Evolutionary conservation across 2,329 filamentous ascomycete species (phyloP), one percentile per base, ranked within the genome.

Genomic region (Aureobasidium subglaciale): DNA sequence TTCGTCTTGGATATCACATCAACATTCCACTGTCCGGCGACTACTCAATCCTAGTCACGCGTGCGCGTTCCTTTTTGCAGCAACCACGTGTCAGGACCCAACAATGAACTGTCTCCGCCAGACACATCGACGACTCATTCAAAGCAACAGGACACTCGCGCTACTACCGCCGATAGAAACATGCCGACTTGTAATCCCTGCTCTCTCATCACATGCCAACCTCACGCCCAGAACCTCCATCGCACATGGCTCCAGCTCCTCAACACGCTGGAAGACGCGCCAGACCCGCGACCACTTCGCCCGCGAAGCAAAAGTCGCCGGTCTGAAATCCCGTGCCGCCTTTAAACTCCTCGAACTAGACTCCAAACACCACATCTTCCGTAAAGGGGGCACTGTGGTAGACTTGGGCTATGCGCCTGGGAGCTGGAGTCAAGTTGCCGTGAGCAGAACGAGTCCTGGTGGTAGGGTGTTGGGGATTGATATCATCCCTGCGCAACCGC

Each of bases 331-430:
- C 64, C 83, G 93, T 59, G 93, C 93, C 24, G 93, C 91, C 0
- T 96, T 93, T 71, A 99, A 99, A 71, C 76, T 99, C 9, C 72
- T 96, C 16, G 88, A 96, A 77, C 90, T 99, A 71, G 87, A 97
- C 72, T 75, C 84, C 16, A 89, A 87, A 64, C 86, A 95, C 70
- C 82, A 76, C 49, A 71, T 99, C 18, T 96, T 99, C 71, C 83
- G 78, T 59, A 78, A 75, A 5, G 88, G 88, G 1, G 87, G 95
- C 70, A 95, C 89, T 0, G 86, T 99, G 1, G 84, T 99, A 50
- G 93, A 99, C 72, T 75, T 99, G 62, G 88, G 88, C 32, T 95
- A 87, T 69, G 89, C 89, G 10, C 81, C 81, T 6, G 81, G 81
- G 5, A 81, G 78, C 24, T 84, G 81, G 82, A 83, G 78, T 34